Conservation (phyloP, 306 rosid genomes). For the Ochetophila trinervis region DNA sequence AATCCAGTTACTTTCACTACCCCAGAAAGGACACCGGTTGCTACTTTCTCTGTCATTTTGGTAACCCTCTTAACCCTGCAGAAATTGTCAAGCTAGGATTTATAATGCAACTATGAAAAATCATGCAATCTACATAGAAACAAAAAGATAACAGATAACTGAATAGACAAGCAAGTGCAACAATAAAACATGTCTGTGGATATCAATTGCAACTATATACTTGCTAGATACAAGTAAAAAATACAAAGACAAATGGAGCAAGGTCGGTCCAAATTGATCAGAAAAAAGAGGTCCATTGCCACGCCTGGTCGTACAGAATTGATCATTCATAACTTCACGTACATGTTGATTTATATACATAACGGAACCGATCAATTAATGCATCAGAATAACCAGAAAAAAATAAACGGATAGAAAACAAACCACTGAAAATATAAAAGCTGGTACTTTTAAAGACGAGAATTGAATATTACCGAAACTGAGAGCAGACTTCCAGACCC, state of each 20-base stretch:
- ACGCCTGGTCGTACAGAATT: no score
- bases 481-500: conserved; percentile 1
- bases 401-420: background rate
- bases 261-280: no score
- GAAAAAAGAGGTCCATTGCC: no score
- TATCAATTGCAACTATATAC: background rate
- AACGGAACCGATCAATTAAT: background rate
- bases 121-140: conserved; percentile 1
- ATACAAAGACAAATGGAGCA: background rate
- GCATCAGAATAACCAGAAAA: no score
- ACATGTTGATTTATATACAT: no score
- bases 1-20: conserved; percentile 48
- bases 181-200: conserved; percentile 4
- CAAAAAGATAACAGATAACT: background rate
- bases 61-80: conserved; percentile 87
- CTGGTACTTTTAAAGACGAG: background rate
- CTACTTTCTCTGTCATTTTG: conserved; percentile 87
- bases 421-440: background rate
- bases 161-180: background rate
- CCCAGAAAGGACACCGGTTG: conserved; percentile 84
- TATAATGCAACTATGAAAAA: background rate
- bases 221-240: background rate
- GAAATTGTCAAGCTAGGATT: conserved; percentile 19
- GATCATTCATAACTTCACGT: no score
- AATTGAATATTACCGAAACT: background rate